These are phyloP conservation scores for Camellia granthamiana DNA, from an alignment of 148 eudicot genomes.

Conservation along the genomic window DNA sequence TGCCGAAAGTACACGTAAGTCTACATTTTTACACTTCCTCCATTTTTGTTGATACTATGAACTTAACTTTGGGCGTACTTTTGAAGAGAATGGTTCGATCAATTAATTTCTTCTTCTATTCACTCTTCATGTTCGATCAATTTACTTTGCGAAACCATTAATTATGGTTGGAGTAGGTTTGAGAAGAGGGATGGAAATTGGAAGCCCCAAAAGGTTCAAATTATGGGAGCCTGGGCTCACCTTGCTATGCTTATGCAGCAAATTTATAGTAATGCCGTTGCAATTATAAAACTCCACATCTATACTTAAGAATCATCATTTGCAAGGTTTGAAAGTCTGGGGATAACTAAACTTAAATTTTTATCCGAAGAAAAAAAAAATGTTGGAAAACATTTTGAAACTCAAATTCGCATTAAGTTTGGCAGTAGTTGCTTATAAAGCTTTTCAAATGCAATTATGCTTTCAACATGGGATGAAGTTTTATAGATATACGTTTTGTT, in stretches of 20 bases:
- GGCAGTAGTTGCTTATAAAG: too few relatives aligned
- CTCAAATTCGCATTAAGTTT: too few relatives aligned
- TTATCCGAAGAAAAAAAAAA: too few relatives aligned
- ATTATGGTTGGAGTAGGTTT: neutral
- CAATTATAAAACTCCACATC: neutral
- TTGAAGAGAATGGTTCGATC: neutral
- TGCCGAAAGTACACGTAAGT: constrained; percentile 88
- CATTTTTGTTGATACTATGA: neutral
- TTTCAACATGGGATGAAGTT: too few relatives aligned
- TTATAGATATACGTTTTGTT: too few relatives aligned
- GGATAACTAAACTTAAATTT: too few relatives aligned
- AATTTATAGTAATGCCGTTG: neutral
- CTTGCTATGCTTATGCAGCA: neutral
- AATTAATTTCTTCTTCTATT: neutral
- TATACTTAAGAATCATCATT: neutral
- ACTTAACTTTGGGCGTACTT: constrained; percentile 2
- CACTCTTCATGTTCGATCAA: neutral
- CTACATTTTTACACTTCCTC: neutral
- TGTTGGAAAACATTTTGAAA: too few relatives aligned
- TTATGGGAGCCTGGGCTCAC: neutral
- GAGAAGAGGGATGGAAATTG: too few relatives aligned
- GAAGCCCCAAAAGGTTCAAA: too few relatives aligned
- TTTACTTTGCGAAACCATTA: neutral
- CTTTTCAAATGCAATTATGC: too few relatives aligned
- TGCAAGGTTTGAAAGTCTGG: too few relatives aligned